Conservation (phyloP, 2,329 filamentous ascomycete genomes). For the Trichoderma guizhouense region DNA sequence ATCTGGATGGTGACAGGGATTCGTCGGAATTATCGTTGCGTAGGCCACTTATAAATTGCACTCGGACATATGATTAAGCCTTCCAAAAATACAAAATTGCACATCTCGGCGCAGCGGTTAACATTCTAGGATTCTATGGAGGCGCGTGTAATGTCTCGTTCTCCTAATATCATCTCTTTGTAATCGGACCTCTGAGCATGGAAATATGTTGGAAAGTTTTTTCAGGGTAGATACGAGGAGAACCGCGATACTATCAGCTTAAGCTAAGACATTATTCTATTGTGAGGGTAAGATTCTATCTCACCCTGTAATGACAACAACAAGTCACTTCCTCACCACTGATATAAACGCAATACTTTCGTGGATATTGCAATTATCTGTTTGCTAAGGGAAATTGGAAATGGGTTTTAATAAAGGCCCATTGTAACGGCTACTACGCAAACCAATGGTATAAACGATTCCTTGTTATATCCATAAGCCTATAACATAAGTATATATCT, state of each 20-base stretch:
- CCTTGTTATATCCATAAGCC: too few species aligned
- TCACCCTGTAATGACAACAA: neutral
- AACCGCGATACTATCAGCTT: too few species aligned
- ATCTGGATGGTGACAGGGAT: neutral
- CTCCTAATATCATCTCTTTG: neutral
- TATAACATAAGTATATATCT: too few species aligned
- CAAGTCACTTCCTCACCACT: neutral
- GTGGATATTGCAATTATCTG: too few species aligned
- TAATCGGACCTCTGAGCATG: neutral
- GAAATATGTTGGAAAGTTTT: neutral
- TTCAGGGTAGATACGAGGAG: neutral
- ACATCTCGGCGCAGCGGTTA: neutral
- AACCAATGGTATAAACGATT: too few species aligned
- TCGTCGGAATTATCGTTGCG: neutral
- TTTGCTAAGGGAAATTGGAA: too few species aligned
- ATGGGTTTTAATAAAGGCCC: too few species aligned
- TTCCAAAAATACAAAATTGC: neutral
- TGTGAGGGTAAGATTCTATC: neutral
- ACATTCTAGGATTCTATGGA: neutral
- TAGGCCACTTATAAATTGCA: neutral
- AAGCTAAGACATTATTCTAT: too few species aligned
- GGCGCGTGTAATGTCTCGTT: neutral
- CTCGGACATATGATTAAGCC: accelerated
- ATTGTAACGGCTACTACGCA: too few species aligned
- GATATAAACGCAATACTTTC: too few species aligned